Percentiles rank a stretch among this genome's conserved stretches.
phyloP scores from a whole-genome alignment of 2,329 filamentous ascomycete genomes.

The Phyllosticta ampelicida region DNA sequence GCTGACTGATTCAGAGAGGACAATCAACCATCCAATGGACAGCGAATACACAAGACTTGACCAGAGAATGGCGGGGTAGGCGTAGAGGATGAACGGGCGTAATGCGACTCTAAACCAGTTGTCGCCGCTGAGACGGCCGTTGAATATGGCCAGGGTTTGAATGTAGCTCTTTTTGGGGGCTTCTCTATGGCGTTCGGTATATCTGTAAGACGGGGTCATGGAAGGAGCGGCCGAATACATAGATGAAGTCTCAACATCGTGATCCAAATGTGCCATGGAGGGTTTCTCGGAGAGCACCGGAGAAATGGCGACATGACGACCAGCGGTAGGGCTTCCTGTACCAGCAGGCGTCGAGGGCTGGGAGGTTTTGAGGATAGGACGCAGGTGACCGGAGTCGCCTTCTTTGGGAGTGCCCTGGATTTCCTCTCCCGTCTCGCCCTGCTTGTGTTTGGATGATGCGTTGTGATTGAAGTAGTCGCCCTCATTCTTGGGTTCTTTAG shows the following conservation, averaged over 20 bases:
- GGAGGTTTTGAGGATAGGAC: constrained; percentile 5
- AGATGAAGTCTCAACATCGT: background rate
- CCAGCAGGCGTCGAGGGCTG: background rate
- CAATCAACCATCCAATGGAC: constrained; percentile 90
- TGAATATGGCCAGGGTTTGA: constrained; percentile 65
- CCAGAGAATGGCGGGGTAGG: constrained; percentile 86
- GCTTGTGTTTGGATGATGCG: background rate
- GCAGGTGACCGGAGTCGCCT: background rate
- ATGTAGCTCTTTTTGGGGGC: constrained; percentile 59
- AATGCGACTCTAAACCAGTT: constrained; percentile 68
- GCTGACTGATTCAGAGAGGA: constrained; percentile 78
- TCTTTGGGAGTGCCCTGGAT: background rate
- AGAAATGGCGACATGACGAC: constrained; percentile 1
- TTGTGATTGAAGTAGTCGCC: background rate
- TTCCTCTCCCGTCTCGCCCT: background rate
- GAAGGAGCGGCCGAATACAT: background rate
- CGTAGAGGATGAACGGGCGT: constrained; percentile 74
- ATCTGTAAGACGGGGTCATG: constrained; percentile 26
- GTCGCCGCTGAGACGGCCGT: constrained; percentile 67
- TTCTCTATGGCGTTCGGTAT: constrained; percentile 60
- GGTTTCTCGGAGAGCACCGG: constrained; percentile 2
- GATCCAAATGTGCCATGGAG: background rate
- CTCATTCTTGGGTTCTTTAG: background rate
- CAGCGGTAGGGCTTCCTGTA: background rate
- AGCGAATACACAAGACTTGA: constrained; percentile 74